Conservation (phyloP, 768 basidiomycete species). For the Panus rudis region DNA sequence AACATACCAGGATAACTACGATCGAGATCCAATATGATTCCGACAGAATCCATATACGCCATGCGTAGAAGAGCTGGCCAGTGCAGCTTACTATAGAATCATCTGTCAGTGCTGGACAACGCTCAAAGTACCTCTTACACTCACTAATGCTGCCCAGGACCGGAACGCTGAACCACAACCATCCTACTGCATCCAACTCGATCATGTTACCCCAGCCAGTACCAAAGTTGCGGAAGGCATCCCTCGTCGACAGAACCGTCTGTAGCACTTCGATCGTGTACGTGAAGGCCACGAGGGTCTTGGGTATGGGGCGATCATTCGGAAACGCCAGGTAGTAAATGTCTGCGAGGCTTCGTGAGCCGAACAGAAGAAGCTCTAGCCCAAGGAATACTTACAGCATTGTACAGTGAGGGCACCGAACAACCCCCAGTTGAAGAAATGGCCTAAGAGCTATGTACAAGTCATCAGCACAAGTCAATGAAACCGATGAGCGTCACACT, state of each 20-base stretch:
- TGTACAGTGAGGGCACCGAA: slow-evolving; percentile 13
- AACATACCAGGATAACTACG: slow-evolving; percentile 1
- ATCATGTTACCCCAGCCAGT: slow-evolving; percentile 21
- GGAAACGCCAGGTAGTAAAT: slow-evolving; percentile 25
- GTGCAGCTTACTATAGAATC: slow-evolving; percentile 1
- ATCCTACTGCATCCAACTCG: slow-evolving; percentile 14
- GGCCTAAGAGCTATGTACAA: not conserved
- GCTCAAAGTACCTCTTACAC: not conserved
- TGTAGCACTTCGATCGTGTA: slow-evolving; percentile 8
- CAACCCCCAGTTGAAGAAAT: slow-evolving; percentile 4
- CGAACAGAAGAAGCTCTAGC: not conserved
- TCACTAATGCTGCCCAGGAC: slow-evolving; percentile 6
- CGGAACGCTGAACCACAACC: slow-evolving; percentile 23
- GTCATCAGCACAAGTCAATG: not conserved
- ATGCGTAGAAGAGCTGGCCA: slow-evolving; percentile 6
- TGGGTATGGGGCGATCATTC: slow-evolving; percentile 16
- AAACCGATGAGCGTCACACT: not conserved
- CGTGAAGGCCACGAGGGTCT: slow-evolving; percentile 14
- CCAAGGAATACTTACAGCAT: slow-evolving; percentile 15
- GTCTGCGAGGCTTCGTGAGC: slow-evolving; percentile 11
- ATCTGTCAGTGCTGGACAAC: not conserved
- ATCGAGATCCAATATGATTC: not conserved
- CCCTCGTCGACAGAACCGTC: slow-evolving; percentile 15
- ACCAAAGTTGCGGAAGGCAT: slow-evolving; percentile 21
- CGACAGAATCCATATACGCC: slow-evolving; percentile 2